Evolutionary conservation across 805 yeast species (phyloP), one percentile per base, ranked within the genome.

Genomic region (Lipomyces orientalis): DNA sequence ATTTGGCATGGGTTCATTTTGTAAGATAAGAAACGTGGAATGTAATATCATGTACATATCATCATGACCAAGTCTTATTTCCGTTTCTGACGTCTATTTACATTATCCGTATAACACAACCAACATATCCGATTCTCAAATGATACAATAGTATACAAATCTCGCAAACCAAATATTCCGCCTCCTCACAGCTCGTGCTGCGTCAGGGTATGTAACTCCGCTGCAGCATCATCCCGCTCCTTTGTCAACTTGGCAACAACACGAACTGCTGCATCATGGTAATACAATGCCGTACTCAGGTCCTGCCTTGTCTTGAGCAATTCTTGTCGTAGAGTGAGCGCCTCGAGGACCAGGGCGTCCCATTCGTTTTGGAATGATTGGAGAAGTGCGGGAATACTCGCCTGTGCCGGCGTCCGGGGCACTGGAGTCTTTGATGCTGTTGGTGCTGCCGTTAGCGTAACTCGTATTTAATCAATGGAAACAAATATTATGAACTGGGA

Each of bases 201-300:
- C 60, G 31, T 25, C 57, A 33, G 31, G 12, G n/a, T 51, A 12
- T 86, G 85, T 64, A 93, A 80, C 1, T 93, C 92, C n/a, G 75
- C 75, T 68, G 84, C 83, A 1, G 93, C 89, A 58, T 87, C 90
- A 69, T 91, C 96, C 54, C 93, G 80, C 73, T 93, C 97, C 64
- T 83, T 82, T n/a, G 89, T 80, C 1, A 91, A 87, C 43, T 84
- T 83, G 0, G 96, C 88, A 0, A 94, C 96, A 0, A 93, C 97
- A 64, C 93, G 81, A 2, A 90, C 87, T 1, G 97, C 97, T 0
- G 98, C 97, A 76, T 93, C 98, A 70, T 90, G 90, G 74, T 88
- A 89, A 74, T 92, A 93, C 54, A 93, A 79, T 0, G 97, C 88
- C 1, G 89, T 80, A 37, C 95, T 88, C 60, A 93, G 80, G 73